These are phyloP conservation scores for Claviceps sp. DNA, from an alignment of 2,329 filamentous ascomycete genomes.

Conservation along the genomic window DNA sequence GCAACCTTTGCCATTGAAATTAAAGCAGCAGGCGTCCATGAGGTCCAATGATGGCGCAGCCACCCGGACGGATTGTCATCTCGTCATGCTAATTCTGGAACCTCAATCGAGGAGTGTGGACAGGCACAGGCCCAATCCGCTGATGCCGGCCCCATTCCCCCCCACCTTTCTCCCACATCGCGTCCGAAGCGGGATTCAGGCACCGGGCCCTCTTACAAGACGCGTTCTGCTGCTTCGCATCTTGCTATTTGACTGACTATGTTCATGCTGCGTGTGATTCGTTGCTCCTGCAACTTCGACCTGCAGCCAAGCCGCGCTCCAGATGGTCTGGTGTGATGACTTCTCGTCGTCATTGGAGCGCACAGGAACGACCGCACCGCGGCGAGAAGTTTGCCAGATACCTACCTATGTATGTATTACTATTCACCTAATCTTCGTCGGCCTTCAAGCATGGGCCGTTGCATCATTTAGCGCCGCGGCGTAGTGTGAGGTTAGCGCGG, in stretches of 20 bases:
- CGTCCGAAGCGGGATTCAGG: not conserved
- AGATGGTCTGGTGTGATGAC: not conserved
- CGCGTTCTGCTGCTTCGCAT: not conserved
- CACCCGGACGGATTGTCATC: conserved; percentile 11
- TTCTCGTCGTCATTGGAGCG: not conserved
- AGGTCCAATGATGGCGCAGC: conserved; percentile 17
- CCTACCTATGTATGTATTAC: no score
- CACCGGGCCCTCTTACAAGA: not conserved
- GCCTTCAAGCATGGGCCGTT: not conserved
- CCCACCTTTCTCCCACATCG: not conserved
- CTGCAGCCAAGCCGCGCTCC: not conserved
- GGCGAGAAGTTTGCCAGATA: not conserved
- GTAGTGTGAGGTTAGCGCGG: not conserved
- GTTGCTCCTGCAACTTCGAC: not conserved
- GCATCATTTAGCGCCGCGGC: not conserved
- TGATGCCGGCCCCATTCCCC: conserved; percentile 13
- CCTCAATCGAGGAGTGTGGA: not conserved
- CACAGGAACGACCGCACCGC: not conserved
- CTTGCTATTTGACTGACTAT: not conserved
- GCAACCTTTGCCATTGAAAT: not conserved
- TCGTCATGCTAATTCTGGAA: conserved; percentile 22
- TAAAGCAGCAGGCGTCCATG: not conserved
- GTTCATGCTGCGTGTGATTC: not conserved
- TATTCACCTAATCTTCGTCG: no score
- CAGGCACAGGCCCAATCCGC: conserved; percentile 4